phyloP scores from a whole-genome alignment of 805 yeast genomes.

The Ogataea polymorpha region DNA sequence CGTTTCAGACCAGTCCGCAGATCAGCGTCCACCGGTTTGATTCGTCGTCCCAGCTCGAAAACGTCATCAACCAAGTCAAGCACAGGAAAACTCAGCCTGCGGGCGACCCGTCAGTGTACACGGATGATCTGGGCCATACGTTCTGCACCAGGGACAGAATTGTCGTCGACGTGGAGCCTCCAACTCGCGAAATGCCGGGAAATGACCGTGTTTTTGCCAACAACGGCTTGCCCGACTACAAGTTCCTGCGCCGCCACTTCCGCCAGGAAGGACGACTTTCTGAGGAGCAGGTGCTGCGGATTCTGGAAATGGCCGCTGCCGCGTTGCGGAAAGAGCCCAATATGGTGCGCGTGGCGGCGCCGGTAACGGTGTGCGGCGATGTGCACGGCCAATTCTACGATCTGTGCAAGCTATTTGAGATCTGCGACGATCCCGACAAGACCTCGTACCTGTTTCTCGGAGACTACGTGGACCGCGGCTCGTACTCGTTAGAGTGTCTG shows the following conservation, averaged over 20 bases:
- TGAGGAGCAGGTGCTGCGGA: conserved; percentile 65
- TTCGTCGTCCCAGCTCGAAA: conserved; percentile 54
- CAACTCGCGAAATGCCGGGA: conserved; percentile 44
- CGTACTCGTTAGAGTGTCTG: conserved; percentile 82
- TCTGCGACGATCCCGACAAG: conserved; percentile 79
- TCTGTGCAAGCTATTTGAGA: conserved; percentile 82
- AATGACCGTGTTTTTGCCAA: conserved; percentile 64
- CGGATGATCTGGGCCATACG: conserved; percentile 57
- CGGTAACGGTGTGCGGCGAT: conserved; percentile 94
- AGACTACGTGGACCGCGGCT: conserved; percentile 94
- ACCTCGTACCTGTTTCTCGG: conserved; percentile 85
- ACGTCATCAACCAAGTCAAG: conserved; percentile 27
- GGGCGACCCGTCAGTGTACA: conserved; percentile 40
- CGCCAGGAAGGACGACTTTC: conserved; percentile 74
- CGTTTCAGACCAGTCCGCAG: not conserved
- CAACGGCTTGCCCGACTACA: conserved; percentile 66
- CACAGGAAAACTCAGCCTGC: conserved; percentile 10
- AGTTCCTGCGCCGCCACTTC: conserved; percentile 71
- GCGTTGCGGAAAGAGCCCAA: conserved; percentile 72
- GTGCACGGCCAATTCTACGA: conserved; percentile 95
- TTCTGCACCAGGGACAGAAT: conserved; percentile 56
- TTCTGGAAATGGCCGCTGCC: conserved; percentile 60
- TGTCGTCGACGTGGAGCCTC: conserved; percentile 26
- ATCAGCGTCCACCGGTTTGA: conserved; percentile 20
- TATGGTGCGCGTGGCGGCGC: conserved; percentile 76